Evolutionary conservation across 164 flowering plant species (phyloP), one percentile per base, ranked within the genome.

Genomic region (Chimonanthus praecox): DNA sequence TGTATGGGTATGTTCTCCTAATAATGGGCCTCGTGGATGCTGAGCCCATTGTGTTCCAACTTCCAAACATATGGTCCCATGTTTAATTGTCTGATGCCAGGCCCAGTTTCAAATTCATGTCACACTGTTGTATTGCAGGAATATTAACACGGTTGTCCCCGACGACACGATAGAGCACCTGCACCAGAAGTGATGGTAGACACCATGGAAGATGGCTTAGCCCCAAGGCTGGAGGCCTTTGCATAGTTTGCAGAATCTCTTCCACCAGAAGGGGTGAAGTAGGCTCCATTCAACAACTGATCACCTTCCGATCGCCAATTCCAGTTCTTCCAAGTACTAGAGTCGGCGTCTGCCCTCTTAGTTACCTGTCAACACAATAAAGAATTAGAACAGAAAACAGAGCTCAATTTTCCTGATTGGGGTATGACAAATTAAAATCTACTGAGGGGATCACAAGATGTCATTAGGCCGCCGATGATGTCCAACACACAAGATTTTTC

Each of bases 291-390:
- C 64, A 90, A 77, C 78, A 95, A 11, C 76, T 93, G 49, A 78
- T 95, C 99, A n/a, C 98, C 98, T 72, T 88, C 94, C 16, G 98
- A 92, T 54, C 97, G 90, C 98, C 98, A 94, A 71, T 94, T 91
- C 97, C 98, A 92, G 71, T 76, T 66, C 78, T 87, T 87, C 98
- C 98, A 91, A 67, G 58, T 54, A 13, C 81, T 51, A 16, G 71
- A 21, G 46, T 77, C 68, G 1, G 97, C 88, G 1, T 86, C 89
- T 54, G 93, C 94, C 72, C 99, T 91, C 85, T 91, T 95, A 3
- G 99, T 93, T 69, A 94, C 98, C 98, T 94, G 87, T 58, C 21
- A 33, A 33, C 33, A 33, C 33, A 33, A 33, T 33, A 0, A 33
- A 33, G 33, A 33, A 33, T 33, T 33, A 33, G 33, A 33, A 33